Evolutionary conservation across 2,329 filamentous ascomycete species (phyloP), one percentile per base, ranked within the genome.

Genomic region (Stagonosporopsis chrysanthemi): DNA sequence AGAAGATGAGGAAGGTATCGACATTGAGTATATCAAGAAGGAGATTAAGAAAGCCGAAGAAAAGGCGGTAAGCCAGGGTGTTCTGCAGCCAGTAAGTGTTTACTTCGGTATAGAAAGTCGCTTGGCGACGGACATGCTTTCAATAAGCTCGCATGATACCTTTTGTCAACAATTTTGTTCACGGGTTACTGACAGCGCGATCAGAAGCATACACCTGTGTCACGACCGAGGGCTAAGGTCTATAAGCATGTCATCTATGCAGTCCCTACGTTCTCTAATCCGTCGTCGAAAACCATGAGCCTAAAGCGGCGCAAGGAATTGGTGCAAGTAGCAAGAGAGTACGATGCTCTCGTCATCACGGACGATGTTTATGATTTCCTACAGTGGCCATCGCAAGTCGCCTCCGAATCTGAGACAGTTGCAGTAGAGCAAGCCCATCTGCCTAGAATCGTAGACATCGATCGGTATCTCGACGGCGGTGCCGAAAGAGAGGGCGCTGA

Each of bases 281-380:
- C 95, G 0, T 92, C 90, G 0, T 91, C 89, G 28, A 89, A 89
- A 70, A 92, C 91, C 3, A 94, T 96, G 88, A 87, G 88, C 14
- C 75, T 92, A 3, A 73, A 77, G 17, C 84, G 89, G 26, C 85
- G 95, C 3, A 79, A 87, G 61, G 80, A 80, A 11, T 82, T 98
- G 4, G 87, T 98, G 23, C 79, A 81, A n/a, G 77, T 97, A 6
- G 94, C 94, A 0, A 84, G 94, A 54, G 81, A 87, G 56, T 86
- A 89, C 73, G 88, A 98, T 73, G 91, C 91, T 6, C 83, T 98
- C n/a, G 77, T 97, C 52, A 83, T 97, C 26, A 86, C 86, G 45
- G 94, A 98, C 77, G 95, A 99, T 74, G 92, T 98, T 9, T 99
- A 99, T 73, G 94, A 98, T 74, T 89, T 94, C 64, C 82, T 98